These are phyloP conservation scores for grape (Vitis vinifera) DNA, from an alignment of 164 flowering plant genomes.

Conservation along the genomic window DNA sequence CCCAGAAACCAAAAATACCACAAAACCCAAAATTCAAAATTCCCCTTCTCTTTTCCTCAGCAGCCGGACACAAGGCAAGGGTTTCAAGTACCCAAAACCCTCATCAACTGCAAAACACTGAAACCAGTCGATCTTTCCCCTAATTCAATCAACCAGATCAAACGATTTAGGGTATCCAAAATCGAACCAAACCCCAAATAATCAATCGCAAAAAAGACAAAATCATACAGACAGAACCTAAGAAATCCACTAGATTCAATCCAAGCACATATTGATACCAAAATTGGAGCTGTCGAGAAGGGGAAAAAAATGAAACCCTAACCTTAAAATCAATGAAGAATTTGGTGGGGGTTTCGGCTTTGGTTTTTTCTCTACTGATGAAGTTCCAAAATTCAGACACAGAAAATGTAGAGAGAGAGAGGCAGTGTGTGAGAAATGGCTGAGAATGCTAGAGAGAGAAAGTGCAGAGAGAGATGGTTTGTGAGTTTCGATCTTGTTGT, in stretches of 20 bases:
- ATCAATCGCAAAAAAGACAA: neutral
- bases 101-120: neutral
- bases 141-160: constrained; percentile 4
- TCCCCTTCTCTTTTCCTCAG: neutral
- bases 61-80: neutral
- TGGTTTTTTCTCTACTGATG: neutral
- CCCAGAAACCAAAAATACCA: neutral
- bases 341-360: constrained; percentile 1
- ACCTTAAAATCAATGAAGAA: constrained; percentile 13
- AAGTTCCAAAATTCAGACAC: constrained; percentile 5
- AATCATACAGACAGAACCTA: neutral
- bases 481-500: constrained; percentile 13
- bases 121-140: neutral
- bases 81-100: neutral
- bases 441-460: neutral
- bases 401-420: constrained; percentile 6
- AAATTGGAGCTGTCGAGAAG: neutral
- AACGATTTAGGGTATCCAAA: neutral
- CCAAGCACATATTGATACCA: neutral
- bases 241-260: neutral
- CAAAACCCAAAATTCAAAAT: neutral
- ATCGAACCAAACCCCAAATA: neutral
- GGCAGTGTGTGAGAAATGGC: neutral
- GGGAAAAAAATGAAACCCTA: constrained; percentile 3
- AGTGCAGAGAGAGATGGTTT: neutral